Evolutionary conservation across 2,329 filamentous ascomycete species (phyloP).

Genomic region (Ceratocystis harringtonii): DNA sequence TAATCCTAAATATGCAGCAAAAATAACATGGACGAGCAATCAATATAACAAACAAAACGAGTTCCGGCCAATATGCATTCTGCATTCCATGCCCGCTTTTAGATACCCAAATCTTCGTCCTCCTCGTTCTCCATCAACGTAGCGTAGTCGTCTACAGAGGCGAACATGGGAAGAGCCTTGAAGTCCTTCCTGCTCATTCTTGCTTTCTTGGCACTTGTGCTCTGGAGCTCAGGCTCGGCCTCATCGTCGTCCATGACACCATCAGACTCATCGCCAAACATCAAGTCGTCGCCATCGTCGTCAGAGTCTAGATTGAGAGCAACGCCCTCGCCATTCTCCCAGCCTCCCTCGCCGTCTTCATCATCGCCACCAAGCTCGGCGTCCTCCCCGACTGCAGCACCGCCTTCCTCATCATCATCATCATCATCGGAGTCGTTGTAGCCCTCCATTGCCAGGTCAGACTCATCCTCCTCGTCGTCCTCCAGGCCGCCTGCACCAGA

Average conservation of each 20-base stretch:
- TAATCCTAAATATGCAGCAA: not conserved
- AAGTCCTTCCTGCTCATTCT: slow-evolving; percentile 65
- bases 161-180: slow-evolving; percentile 82
- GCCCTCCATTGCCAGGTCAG: slow-evolving; percentile 35
- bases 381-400: slow-evolving; percentile 34
- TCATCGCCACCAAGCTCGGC: slow-evolving; percentile 30
- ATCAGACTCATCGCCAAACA: slow-evolving; percentile 31
- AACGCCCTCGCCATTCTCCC: slow-evolving; percentile 24
- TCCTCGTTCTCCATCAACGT: slow-evolving; percentile 63
- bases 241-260: slow-evolving; percentile 45
- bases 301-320: slow-evolving; percentile 17
- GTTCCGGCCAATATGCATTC: not conserved
- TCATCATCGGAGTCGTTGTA: slow-evolving; percentile 36
- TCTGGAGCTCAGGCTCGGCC: slow-evolving; percentile 33
- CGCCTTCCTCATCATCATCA: slow-evolving; percentile 36
- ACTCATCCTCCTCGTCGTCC: slow-evolving; percentile 48
- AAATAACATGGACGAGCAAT: not conserved
- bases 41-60: slow-evolving; percentile 3
- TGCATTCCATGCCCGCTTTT: slow-evolving; percentile 2
- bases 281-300: slow-evolving; percentile 22
- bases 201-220: slow-evolving; percentile 25
- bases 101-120: slow-evolving; percentile 27
- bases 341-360: slow-evolving; percentile 34
- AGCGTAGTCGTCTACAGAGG: slow-evolving; percentile 85
- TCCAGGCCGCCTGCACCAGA: slow-evolving; percentile 59